These are phyloP conservation scores for Rhizopogon vulgaris DNA, from an alignment of 768 basidiomycete species.

Conservation along the genomic window DNA sequence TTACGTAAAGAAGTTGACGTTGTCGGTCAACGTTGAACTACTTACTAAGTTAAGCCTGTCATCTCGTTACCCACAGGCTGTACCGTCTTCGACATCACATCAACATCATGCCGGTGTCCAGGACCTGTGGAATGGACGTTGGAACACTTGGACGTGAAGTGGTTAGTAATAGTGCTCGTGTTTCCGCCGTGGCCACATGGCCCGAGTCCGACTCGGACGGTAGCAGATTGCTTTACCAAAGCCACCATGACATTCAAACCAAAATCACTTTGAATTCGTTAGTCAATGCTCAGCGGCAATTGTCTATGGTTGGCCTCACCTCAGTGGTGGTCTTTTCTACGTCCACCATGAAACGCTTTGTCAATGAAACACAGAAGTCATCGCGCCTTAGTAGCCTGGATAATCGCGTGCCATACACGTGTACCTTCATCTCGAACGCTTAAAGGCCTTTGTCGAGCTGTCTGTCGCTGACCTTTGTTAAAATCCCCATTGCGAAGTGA, in stretches of 20 bases:
- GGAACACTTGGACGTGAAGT: too few relatives aligned
- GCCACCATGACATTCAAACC: not conserved
- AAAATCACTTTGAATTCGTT: constrained; percentile 4
- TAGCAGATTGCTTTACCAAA: not conserved
- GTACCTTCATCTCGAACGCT: constrained; percentile 24
- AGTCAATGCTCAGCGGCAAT: not conserved
- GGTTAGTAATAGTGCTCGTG: not conserved
- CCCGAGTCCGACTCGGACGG: not conserved
- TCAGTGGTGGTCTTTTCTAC: not conserved
- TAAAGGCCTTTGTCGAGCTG: constrained; percentile 18
- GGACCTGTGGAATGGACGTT: too few relatives aligned
- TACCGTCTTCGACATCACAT: too few relatives aligned
- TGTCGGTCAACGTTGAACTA: too few relatives aligned
- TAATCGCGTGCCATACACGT: constrained; percentile 28
- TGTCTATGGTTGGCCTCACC: not conserved
- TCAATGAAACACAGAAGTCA: constrained; percentile 5
- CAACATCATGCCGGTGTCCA: too few relatives aligned
- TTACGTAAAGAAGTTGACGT: not conserved
- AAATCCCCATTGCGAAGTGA: not conserved
- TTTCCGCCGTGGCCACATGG: not conserved
- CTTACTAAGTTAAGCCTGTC: too few relatives aligned
- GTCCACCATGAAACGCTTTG: constrained; percentile 7
- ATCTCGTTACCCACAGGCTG: too few relatives aligned
- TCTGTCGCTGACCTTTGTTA: constrained; percentile 15
- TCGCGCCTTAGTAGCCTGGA: constrained; percentile 13